phyloP scores from a whole-genome alignment of 306 rosid species.

The Malus domestica region ASM211411v1 NC_041801.1:30523501-30524000 shows the following conservation, averaged over 20 bases:
- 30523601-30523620: too few species aligned
- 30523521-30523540: neutral
- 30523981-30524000: too few species aligned
- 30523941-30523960: too few species aligned
- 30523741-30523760: neutral
- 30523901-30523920: constrained; percentile 88
- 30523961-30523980: too few species aligned
- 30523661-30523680: too few species aligned
- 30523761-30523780: neutral
- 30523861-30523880: neutral
- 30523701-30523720: neutral
- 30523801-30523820: neutral
- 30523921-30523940: too few species aligned
- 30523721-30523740: neutral
- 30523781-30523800: neutral
- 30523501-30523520: neutral
- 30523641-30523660: too few species aligned
- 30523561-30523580: too few species aligned
- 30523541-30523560: neutral
- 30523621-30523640: too few species aligned
- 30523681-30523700: too few species aligned
- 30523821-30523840: neutral
- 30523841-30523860: neutral
- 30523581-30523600: too few species aligned
- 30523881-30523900: constrained; percentile 56